These are phyloP conservation scores for Fusarium abutilonis DNA, from an alignment of 2,329 filamentous ascomycete species.

Conservation along the genomic window DNA sequence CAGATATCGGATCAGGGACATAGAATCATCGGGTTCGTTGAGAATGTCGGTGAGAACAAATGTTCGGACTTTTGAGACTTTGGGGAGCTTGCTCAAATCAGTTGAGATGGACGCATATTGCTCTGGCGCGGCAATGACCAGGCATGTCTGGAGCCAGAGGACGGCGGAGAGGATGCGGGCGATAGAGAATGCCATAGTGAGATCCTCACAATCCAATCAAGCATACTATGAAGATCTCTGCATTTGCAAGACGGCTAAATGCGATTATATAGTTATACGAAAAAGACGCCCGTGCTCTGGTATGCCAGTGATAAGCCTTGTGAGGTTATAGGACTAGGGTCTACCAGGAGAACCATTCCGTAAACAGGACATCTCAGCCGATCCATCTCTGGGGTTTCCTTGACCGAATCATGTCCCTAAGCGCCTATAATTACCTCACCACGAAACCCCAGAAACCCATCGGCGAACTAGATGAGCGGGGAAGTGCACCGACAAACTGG, in stretches of 20 bases:
- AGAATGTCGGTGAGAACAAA: slow-evolving; percentile 17
- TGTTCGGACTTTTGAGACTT: slow-evolving; percentile 2
- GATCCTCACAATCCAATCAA: background rate
- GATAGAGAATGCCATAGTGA: background rate
- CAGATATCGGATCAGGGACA: slow-evolving; percentile 17
- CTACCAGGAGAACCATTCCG: background rate
- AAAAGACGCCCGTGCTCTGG: background rate
- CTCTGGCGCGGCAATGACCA: background rate
- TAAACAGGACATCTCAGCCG: background rate
- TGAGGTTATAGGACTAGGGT: background rate
- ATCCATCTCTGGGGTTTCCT: background rate
- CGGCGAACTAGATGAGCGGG: background rate
- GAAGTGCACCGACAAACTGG: background rate
- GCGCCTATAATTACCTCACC: background rate
- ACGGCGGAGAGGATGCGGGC: background rate
- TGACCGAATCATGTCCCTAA: background rate
- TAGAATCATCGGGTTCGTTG: slow-evolving; percentile 19
- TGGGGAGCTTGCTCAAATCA: background rate
- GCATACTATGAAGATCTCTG: background rate
- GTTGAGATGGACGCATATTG: background rate
- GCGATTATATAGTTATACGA: background rate
- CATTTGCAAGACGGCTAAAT: background rate
- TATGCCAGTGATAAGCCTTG: background rate
- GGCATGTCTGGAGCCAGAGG: background rate
- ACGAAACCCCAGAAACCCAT: background rate